Base-by-base conservation (phyloP, 768 basidiomycete genomes). In the Lenzites betulinus region DNA sequence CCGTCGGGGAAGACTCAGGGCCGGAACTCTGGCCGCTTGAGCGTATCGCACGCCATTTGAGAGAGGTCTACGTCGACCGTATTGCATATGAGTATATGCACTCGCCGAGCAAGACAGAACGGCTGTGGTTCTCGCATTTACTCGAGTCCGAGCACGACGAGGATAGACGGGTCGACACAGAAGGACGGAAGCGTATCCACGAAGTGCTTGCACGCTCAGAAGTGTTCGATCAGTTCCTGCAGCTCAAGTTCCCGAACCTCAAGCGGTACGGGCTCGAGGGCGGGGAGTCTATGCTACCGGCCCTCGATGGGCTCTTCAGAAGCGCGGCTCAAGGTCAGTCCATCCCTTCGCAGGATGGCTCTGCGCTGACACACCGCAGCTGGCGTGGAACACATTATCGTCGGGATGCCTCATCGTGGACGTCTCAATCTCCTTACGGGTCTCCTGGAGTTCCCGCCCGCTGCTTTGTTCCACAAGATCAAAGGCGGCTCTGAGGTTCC, bases 11-110 rank as follows among this genome's bases (percentile, higher is more conserved):
- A 39, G 67, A 70, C 5, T 69, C 72, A 5, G 77, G 68, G 2
- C 74, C 68, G 69, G 82, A 73, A 72, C 78, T 72, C 71, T 92
- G 90, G 87, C 81, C 83, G 1, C 78, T 96, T 25, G 80, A 80
- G 33, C 82, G 90, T 44, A 92, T 97, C 60, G 82, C 81, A 3
- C 70, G 78, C 16, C 89, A 91, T 71, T 77, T 97, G 13, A 83
- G 87, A 55, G 74, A 77, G 0, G 81, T 90, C 1, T 97, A 97
- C 69, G 89, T 92, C 28, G 90, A 89, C 1, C 84, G 84, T 23
- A 92, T 97, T 65, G 93, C 90, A 1, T 92, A 95, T 68, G 95
- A 97, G 81, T 94, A 88, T 59, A 92, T 93, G 90, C 92, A 95
- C 72, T 89, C 90, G 13, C 88, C 90, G 0, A 87, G 83, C 59